Evolutionary conservation across 306 rosid genomes (phyloP).

Genomic region (Lathyrus sativus): DNA sequence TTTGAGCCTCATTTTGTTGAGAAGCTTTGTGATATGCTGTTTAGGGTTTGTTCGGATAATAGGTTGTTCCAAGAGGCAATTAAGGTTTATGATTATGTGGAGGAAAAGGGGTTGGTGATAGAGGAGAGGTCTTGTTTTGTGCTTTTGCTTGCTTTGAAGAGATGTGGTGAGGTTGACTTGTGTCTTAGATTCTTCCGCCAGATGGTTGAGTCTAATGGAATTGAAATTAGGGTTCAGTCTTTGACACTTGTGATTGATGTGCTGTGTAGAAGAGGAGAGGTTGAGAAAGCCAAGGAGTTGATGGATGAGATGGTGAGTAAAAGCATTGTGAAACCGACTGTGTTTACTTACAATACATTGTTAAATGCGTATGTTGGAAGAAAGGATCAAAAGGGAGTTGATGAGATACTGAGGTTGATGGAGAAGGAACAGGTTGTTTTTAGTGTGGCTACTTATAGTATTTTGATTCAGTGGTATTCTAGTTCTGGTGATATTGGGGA

Average conservation of each 20-base stretch:
- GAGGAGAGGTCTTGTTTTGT: conserved; percentile 84
- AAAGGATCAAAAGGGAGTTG: conserved; percentile 50
- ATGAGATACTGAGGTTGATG: conserved; percentile 62
- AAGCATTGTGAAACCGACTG: conserved; percentile 57
- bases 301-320: conserved; percentile 52
- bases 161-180: conserved; percentile 43
- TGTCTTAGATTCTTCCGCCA: conserved; percentile 50
- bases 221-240: conserved; percentile 58
- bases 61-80: conserved; percentile 64
- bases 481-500: conserved; percentile 51
- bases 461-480: conserved; percentile 63
- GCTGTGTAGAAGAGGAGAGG: conserved; percentile 60
- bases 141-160: conserved; percentile 69
- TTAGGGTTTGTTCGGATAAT: conserved; percentile 65
- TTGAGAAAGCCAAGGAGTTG: conserved; percentile 58
- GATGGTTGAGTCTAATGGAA: conserved; percentile 58
- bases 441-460: conserved; percentile 53
- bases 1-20: conserved; percentile 43
- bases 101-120: conserved; percentile 49
- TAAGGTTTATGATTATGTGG: conserved; percentile 54
- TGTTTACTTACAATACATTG: conserved; percentile 65
- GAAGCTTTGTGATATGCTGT: conserved; percentile 70
- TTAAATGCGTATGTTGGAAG: conserved; percentile 53
- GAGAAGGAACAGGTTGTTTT: conserved; percentile 48
- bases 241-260: conserved; percentile 67